phyloP scores from a whole-genome alignment of 257 asterid species.

The Nicotiana obtusifolia region DNA sequence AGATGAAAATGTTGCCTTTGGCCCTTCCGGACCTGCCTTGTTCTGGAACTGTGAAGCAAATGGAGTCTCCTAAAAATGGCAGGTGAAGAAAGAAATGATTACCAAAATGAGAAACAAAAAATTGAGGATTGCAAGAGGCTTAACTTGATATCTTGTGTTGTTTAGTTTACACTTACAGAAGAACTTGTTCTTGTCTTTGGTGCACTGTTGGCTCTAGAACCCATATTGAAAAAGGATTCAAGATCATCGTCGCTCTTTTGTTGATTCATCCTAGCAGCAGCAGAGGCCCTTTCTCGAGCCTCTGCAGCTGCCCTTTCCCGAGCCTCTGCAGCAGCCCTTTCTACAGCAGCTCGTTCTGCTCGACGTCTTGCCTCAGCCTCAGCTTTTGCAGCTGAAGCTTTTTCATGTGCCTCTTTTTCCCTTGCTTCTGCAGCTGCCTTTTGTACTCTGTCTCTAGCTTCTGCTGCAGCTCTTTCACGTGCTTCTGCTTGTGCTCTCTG shows the following conservation, averaged over 20 bases:
- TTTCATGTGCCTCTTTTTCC: conserved; percentile 64
- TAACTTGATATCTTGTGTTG: conserved; percentile 3
- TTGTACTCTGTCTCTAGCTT: conserved; percentile 82
- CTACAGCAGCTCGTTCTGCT: conserved; percentile 85
- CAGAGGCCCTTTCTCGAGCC: conserved; percentile 73
- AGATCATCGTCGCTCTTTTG: conserved; percentile 76
- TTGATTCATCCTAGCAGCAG: conserved; percentile 69
- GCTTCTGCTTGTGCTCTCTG: conserved; percentile 94
- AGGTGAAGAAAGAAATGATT: conserved; percentile 14
- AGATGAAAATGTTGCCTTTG: conserved; percentile 55
- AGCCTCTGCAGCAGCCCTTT: conserved; percentile 90
- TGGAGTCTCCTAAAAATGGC: conserved; percentile 56
- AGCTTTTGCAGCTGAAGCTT: conserved; percentile 55
- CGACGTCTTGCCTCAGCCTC: conserved; percentile 81
- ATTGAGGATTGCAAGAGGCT: not conserved
- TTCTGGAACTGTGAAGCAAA: conserved; percentile 62
- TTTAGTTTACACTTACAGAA: conserved; percentile 45
- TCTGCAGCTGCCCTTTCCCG: conserved; percentile 88
- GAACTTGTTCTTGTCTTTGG: conserved; percentile 69
- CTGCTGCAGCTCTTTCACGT: conserved; percentile 96
- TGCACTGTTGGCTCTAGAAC: conserved; percentile 75
- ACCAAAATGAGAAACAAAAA: not conserved
- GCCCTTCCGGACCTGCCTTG: conserved; percentile 55
- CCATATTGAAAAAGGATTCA: conserved; percentile 80
- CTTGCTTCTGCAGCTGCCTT: conserved; percentile 84